These are phyloP conservation scores for Brassica nigra DNA, from an alignment of 345 rosid genomes.

Conservation along the genomic window DNA sequence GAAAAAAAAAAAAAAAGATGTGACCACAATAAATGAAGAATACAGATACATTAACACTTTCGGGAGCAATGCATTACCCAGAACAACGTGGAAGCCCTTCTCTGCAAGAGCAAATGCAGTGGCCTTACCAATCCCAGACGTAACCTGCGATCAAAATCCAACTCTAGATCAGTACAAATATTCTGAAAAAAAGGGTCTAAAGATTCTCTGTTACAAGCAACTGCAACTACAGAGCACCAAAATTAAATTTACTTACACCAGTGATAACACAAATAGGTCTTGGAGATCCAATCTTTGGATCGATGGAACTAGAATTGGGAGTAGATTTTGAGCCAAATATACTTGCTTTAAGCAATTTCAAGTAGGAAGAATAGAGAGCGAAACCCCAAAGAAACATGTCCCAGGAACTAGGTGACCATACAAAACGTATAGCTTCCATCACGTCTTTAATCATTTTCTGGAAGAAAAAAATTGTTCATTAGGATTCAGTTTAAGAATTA, in stretches of 20 bases:
- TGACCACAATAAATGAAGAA: neutral
- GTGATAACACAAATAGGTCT: constrained; percentile 71
- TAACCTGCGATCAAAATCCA: constrained; percentile 49
- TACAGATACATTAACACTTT: neutral
- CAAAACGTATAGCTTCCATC: constrained; percentile 48
- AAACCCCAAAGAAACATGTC: constrained; percentile 66
- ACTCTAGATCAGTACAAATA: no score
- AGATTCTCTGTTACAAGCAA: neutral
- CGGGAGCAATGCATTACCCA: constrained; percentile 52
- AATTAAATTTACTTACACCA: constrained; percentile 47
- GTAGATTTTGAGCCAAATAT: constrained; percentile 36
- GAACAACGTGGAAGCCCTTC: constrained; percentile 68
- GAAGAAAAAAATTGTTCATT: neutral
- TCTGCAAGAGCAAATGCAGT: constrained; percentile 67
- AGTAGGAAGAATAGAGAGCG: constrained; percentile 55
- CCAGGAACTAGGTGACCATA: constrained; percentile 54
- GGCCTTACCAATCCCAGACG: constrained; percentile 79
- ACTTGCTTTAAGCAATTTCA: constrained; percentile 48
- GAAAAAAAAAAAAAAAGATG: constrained; percentile 31
- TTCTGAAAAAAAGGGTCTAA: no score
- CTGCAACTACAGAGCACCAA: constrained; percentile 1
- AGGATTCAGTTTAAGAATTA: neutral
- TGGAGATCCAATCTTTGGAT: constrained; percentile 24
- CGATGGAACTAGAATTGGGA: constrained; percentile 36
- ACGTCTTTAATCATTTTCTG: constrained; percentile 42